Conservation (phyloP, 306 rosid genomes). For the Citrullus amarus region DNA sequence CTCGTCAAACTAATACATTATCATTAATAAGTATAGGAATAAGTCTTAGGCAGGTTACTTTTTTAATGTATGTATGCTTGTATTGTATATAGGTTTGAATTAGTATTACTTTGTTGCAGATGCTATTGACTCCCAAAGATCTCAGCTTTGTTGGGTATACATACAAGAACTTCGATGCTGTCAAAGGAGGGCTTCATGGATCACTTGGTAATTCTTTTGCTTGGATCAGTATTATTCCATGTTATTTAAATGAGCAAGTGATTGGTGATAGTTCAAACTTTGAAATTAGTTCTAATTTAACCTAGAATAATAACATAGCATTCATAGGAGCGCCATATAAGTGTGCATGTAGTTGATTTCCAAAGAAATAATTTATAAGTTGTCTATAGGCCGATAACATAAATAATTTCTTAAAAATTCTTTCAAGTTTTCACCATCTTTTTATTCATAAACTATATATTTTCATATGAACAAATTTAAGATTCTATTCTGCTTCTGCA, state of each 20-base stretch:
- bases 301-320: background rate
- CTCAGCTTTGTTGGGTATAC: constrained; percentile 96
- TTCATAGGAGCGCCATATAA: background rate
- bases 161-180: constrained; percentile 84
- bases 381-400: too few species aligned
- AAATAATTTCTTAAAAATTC: background rate
- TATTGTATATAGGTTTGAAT: background rate
- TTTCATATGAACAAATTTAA: background rate
- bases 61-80: background rate
- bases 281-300: background rate
- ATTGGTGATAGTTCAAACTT: background rate
- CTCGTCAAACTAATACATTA: background rate
- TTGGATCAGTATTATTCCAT: background rate
- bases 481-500: background rate
- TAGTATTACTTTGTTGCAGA: constrained; percentile 25
- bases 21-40: background rate
- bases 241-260: background rate
- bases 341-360: background rate
- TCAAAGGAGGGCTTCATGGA: constrained; percentile 41
- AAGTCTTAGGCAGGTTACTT: background rate
- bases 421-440: background rate
- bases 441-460: background rate
- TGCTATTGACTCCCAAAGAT: constrained; percentile 66
- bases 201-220: constrained; percentile 38
- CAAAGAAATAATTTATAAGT: background rate